Conservation (phyloP, 2,329 filamentous ascomycete species). For the Bertia moriformis region DNA sequence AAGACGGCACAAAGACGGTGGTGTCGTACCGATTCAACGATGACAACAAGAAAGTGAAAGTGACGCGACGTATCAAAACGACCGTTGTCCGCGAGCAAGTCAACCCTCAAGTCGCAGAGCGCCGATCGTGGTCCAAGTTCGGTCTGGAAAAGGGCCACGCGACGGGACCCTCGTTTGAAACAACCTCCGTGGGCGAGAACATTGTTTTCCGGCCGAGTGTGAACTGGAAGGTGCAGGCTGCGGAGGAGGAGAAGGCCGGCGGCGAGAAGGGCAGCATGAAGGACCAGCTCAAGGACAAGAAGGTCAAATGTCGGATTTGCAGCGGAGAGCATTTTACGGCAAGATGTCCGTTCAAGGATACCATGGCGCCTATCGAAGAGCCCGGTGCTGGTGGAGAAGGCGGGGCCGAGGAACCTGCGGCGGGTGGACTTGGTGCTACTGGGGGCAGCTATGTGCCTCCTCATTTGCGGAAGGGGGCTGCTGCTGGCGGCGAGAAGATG, state of each 20-base stretch:
- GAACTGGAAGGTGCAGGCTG: slow-evolving; percentile 85
- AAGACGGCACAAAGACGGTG: slow-evolving; percentile 94
- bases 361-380: slow-evolving; percentile 77
- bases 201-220: slow-evolving; percentile 87
- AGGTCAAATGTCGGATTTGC: slow-evolving; percentile 99
- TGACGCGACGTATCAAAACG: slow-evolving; percentile 85
- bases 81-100: slow-evolving; percentile 84
- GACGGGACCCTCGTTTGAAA: slow-evolving; percentile 70
- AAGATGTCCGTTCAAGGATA: slow-evolving; percentile 98
- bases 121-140: slow-evolving; percentile 87
- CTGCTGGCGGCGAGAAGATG: slow-evolving; percentile 61
- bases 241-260: slow-evolving; percentile 62
- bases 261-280: slow-evolving; percentile 58
- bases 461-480: slow-evolving; percentile 53
- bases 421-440: slow-evolving; percentile 21
- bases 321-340: slow-evolving; percentile 98
- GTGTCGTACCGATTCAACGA: slow-evolving; percentile 85
- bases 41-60: slow-evolving; percentile 89
- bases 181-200: slow-evolving; percentile 90
- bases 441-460: slow-evolving; percentile 72
- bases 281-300: slow-evolving; percentile 89
- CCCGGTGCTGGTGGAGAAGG: slow-evolving; percentile 34
- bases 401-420: slow-evolving; percentile 30
- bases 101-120: slow-evolving; percentile 91
- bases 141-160: slow-evolving; percentile 76